These are phyloP conservation scores for Colletotrichum noveboracense DNA, from an alignment of 2,329 filamentous ascomycete genomes.

Conservation along the genomic window DNA sequence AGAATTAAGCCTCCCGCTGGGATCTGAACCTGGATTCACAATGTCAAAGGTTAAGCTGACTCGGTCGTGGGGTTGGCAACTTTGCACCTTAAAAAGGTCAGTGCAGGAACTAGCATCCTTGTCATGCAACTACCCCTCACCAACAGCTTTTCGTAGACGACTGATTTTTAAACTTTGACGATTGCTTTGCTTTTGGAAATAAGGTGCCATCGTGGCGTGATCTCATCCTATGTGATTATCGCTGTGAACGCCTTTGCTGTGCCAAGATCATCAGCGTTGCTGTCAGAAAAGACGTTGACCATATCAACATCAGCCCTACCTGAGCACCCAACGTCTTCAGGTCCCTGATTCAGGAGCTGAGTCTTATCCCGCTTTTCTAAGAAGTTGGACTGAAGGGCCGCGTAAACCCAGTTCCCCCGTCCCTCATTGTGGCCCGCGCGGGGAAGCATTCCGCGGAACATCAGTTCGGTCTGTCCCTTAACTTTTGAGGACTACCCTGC, in stretches of 20 bases:
- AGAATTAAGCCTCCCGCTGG: background rate
- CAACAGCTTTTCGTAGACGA: background rate
- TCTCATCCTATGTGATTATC: background rate
- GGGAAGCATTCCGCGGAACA: background rate
- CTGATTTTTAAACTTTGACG: background rate
- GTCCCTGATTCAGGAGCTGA: background rate
- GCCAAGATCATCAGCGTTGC: background rate
- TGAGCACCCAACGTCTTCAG: background rate
- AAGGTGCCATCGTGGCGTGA: conserved; percentile 3
- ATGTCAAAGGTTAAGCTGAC: background rate
- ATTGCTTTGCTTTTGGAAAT: background rate
- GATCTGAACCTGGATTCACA: background rate
- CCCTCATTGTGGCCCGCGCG: background rate
- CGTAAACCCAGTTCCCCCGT: background rate
- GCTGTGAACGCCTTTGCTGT: background rate
- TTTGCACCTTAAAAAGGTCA: background rate
- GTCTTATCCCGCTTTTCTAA: background rate
- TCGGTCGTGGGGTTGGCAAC: background rate
- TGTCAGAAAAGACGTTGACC: background rate
- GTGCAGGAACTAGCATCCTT: background rate
- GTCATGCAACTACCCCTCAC: background rate
- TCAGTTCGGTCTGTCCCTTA: background rate
- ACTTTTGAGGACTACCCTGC: background rate
- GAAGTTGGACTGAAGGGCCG: background rate
- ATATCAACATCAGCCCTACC: background rate